Percentiles rank a stretch among this genome's conserved stretches.
Evolutionary conservation across 805 yeast genomes (phyloP).

Genomic region (Starmerella etchellsii): DNA sequence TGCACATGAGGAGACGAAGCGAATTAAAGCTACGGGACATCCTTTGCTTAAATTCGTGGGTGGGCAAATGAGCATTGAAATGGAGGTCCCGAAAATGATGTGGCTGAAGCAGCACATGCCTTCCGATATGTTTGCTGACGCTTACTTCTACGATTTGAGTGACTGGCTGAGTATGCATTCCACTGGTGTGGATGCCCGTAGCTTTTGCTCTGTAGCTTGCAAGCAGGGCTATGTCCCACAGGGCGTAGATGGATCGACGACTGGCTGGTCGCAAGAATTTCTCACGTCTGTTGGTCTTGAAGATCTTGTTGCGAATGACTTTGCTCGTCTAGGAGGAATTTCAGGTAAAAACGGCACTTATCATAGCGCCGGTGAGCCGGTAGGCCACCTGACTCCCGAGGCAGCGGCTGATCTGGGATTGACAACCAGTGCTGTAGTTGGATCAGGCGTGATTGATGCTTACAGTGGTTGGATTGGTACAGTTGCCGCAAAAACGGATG

Average conservation of each 20-base stretch:
- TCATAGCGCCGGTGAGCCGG: conserved; percentile 78
- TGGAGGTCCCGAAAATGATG: conserved; percentile 94
- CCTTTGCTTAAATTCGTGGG: conserved; percentile 83
- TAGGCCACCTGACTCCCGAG: conserved; percentile 52
- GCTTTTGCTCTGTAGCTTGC: conserved; percentile 83
- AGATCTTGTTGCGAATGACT: conserved; percentile 67
- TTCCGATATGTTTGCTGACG: conserved; percentile 38
- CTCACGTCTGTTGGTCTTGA: conserved; percentile 53
- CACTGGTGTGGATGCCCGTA: conserved; percentile 74
- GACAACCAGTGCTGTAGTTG: conserved; percentile 67
- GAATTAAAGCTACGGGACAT: conserved; percentile 69
- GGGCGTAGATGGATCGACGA: conserved; percentile 73
- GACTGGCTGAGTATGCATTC: conserved; percentile 88
- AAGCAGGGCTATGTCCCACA: conserved; percentile 90
- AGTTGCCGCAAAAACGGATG: conserved; percentile 70
- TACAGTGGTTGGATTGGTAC: conserved; percentile 99
- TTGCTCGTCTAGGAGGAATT: conserved; percentile 70
- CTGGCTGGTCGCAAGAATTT: conserved; percentile 86
- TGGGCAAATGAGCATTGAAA: conserved; percentile 94
- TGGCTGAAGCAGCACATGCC: conserved; percentile 88
- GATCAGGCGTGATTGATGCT: conserved; percentile 94
- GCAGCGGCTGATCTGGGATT: conserved; percentile 80
- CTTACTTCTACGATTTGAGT: conserved; percentile 83
- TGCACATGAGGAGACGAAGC: conserved; percentile 67
- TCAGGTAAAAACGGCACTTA: conserved; percentile 59